Evolutionary conservation across 352 stramenopile genomes (phyloP).

Genomic region (Elongisporangium anandrum): DNA sequence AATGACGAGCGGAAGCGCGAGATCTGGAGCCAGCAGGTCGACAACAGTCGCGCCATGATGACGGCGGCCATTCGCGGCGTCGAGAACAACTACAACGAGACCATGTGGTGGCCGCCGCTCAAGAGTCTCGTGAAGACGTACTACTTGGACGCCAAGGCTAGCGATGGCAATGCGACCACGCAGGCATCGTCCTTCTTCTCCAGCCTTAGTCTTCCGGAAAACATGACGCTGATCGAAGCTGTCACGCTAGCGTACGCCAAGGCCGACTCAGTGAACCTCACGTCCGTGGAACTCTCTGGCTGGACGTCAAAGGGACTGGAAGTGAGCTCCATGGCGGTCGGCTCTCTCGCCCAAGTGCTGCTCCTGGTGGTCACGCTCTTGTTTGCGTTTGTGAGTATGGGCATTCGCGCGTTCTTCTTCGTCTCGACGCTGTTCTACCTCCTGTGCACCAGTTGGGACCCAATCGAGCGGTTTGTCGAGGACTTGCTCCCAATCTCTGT

Average conservation of each 20-base stretch:
- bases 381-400: slow-evolving; percentile 83
- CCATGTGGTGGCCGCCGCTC: slow-evolving; percentile 85
- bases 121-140: slow-evolving; percentile 83
- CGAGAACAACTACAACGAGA: slow-evolving; percentile 87
- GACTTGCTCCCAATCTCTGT: slow-evolving; percentile 76
- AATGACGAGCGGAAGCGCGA: slow-evolving; percentile 82
- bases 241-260: slow-evolving; percentile 78
- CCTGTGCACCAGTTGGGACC: slow-evolving; percentile 83
- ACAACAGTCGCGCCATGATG: slow-evolving; percentile 80
- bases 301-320: slow-evolving; percentile 84
- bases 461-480: slow-evolving; percentile 78
- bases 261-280: slow-evolving; percentile 84
- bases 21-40: slow-evolving; percentile 80
- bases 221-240: slow-evolving; percentile 78
- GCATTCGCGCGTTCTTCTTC: slow-evolving; percentile 86
- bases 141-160: slow-evolving; percentile 66
- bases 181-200: slow-evolving; percentile 40
- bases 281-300: slow-evolving; percentile 78
- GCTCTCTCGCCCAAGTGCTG: slow-evolving; percentile 75
- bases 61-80: slow-evolving; percentile 68
- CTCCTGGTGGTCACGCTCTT: slow-evolving; percentile 74
- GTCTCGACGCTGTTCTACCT: slow-evolving; percentile 86
- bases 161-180: slow-evolving; percentile 46
- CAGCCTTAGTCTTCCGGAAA: slow-evolving; percentile 55
- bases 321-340: slow-evolving; percentile 77